Evolutionary conservation across 2,329 filamentous ascomycete genomes (phyloP), one percentile per base, ranked within the genome.

Genomic region (Aspergillus arachidicola): DNA sequence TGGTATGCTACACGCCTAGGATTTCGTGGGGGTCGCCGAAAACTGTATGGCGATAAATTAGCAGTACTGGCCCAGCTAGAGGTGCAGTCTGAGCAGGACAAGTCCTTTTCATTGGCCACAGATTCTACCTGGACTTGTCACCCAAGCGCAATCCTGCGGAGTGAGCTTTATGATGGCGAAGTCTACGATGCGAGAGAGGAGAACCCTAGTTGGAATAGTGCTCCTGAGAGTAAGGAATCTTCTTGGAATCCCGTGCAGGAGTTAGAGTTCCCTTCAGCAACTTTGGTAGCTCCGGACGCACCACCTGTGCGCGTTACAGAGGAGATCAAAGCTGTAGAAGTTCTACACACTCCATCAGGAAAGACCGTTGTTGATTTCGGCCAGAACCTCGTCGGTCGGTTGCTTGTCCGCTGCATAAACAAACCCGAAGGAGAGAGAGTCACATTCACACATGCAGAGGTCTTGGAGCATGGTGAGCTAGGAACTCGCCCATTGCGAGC

Each of bases 341-440:
- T 78, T 7, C 69, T 76, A 32, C 68, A 46, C 3, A 76, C 79
- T 0, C 73, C 76, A 0, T 79, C 79, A 0, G 82, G 83, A 5
- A 84, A 84, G 66, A 81, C 75, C 0, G 73, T 87, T 1, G 63
- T 87, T 36, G 85, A 88, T 65, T 87, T 87, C 69, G 85, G 85
- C 1, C 85, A 88, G 68, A 87, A 88, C 66, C 73, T 87, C 0
- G 85, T 87, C 0, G 86, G 86, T 1, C 79, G 79, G 66, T 60
- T 86, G 1, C 73, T 74, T 0, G 66, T 87, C 12, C 76, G 58
- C 19, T 62, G 56, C 0, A 53, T 75, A 6, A 58, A 54, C 3
- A 66, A 61, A 16, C 64, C 62, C 30, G 46, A 9, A 11, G 65
- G 16, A 62, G 68, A 71, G 32, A 66, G 10, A 45, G 23, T 45